phyloP scores from a whole-genome alignment of 2,329 filamentous ascomycete species.

The Podosphaera xanthii region DNA sequence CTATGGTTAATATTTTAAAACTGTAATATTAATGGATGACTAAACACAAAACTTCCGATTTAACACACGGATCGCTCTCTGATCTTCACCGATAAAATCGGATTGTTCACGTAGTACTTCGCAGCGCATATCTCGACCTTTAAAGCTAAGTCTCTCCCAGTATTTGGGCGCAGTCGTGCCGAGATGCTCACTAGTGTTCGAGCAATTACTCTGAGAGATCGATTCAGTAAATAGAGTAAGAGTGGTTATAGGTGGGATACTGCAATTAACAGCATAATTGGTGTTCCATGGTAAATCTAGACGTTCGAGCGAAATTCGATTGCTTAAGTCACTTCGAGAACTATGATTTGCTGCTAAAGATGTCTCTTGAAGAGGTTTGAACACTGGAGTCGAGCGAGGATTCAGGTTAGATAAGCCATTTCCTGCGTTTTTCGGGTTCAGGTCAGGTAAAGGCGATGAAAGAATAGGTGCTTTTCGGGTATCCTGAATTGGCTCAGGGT shows the following conservation, averaged over 20 bases:
- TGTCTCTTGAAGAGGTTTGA: no score
- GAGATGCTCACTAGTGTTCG: background rate
- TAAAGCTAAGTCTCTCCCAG: constrained; percentile 11
- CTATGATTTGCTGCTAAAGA: no score
- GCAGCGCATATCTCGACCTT: constrained; percentile 26
- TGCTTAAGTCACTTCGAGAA: no score
- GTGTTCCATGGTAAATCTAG: background rate
- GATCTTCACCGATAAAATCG: constrained; percentile 33
- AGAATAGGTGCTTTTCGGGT: no score
- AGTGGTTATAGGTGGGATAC: constrained; percentile 14
- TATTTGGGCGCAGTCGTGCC: constrained; percentile 5
- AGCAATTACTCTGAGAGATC: background rate
- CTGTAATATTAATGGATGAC: background rate
- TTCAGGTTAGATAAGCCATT: no score
- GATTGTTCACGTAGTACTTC: constrained; percentile 34
- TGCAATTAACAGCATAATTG: constrained; percentile 10
- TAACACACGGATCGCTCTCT: constrained; percentile 39
- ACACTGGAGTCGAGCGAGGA: no score
- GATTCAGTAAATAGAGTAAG: constrained; percentile 13
- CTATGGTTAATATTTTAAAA: no score
- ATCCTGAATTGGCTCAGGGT: no score
- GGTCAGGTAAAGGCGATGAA: no score
- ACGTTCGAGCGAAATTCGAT: no score
- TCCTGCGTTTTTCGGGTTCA: no score
- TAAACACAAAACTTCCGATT: constrained; percentile 30